Evolutionary conservation across 2,329 filamentous ascomycete genomes (phyloP), one percentile per base, ranked within the genome.

Genomic region (Trichoderma semiorbis): DNA sequence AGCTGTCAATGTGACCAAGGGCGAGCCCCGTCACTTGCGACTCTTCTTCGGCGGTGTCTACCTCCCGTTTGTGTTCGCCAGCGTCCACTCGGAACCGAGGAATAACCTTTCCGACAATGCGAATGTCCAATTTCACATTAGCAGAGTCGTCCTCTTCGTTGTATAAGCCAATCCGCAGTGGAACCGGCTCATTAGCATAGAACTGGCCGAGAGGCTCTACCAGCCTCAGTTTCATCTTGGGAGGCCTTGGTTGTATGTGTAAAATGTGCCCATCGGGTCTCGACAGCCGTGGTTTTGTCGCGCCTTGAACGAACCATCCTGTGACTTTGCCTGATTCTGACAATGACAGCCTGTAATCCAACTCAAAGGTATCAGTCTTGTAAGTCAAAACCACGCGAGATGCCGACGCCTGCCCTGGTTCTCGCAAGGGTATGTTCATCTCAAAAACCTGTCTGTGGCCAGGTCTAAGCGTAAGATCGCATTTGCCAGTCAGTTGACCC

Each of bases 131-230:
- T 71, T 89, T 91, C 26, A 92, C 90, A 73, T 89, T 87, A 0
- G 93, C 92, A 18, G 92, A 89, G 73, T 93, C 91, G 6, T 94
- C 93, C 83, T 99, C 96, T 63, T 90, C 90, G 75, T 99, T 99
- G 71, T 90, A 78, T 3, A 98, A 83, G 57, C 91, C 88, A 50
- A 98, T 84, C 0, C 86, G 83, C 26, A 98, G 80, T 7, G 84
- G 84, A 32, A 98, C 88, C 0, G 84, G 80, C 82, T 99, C 96
- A 76, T 97, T 92, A 1, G 92, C 93, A 78, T 97, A 98, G 80
- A 95, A 97, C 69, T 94, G 91, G 14, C 89, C 86, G 71, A 87
- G 84, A 8, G 91, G 81, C 53, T 89, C 86, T 2, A 88, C 84
- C 11, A 93, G 83, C 30, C 84, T 87, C 60, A 99, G 89, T 75